phyloP scores from a whole-genome alignment of 1,139 yeast species.

The Tardiomyces blankii region DNA sequence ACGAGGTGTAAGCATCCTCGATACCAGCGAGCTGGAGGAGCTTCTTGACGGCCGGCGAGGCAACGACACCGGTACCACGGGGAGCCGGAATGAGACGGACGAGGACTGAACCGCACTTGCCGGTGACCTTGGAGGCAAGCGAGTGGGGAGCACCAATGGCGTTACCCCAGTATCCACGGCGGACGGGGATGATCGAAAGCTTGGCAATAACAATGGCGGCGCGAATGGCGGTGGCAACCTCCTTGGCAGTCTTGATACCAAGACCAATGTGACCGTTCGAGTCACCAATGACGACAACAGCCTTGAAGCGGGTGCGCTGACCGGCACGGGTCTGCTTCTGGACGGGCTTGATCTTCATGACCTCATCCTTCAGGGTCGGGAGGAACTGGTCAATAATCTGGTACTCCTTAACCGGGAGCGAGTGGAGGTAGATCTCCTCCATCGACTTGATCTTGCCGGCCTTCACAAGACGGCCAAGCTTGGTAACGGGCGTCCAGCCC shows the following conservation, averaged over 20 bases:
- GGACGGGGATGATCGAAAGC: constrained; percentile 97
- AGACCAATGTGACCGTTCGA: constrained; percentile 99
- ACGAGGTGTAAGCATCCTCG: constrained; percentile 98
- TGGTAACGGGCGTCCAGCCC: constrained; percentile 99
- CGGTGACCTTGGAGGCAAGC: constrained; percentile 94
- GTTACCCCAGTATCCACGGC: constrained; percentile 99
- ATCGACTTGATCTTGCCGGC: constrained; percentile 95
- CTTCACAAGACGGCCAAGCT: constrained; percentile 99
- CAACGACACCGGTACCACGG: constrained; percentile 99
- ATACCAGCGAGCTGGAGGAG: constrained; percentile 99
- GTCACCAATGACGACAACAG: constrained; percentile 99
- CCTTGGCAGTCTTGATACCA: constrained; percentile 99
- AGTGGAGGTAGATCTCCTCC: constrained; percentile 99
- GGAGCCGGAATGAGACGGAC: constrained; percentile 99
- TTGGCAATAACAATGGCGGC: constrained; percentile 99
- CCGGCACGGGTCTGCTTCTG: constrained; percentile 99
- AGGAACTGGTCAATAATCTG: constrained; percentile 96
- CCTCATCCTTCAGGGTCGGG: constrained; percentile 96
- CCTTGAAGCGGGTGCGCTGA: constrained; percentile 99
- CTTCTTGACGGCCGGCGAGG: constrained; percentile 99
- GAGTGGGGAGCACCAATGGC: constrained; percentile 99
- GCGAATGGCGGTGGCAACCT: constrained; percentile 99
- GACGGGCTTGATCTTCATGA: constrained; percentile 99
- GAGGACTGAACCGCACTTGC: constrained; percentile 98
- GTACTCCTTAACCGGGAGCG: constrained; percentile 98